phyloP scores from a whole-genome alignment of 495 filamentous ascomycete genomes.

The Podospora comata region DNA sequence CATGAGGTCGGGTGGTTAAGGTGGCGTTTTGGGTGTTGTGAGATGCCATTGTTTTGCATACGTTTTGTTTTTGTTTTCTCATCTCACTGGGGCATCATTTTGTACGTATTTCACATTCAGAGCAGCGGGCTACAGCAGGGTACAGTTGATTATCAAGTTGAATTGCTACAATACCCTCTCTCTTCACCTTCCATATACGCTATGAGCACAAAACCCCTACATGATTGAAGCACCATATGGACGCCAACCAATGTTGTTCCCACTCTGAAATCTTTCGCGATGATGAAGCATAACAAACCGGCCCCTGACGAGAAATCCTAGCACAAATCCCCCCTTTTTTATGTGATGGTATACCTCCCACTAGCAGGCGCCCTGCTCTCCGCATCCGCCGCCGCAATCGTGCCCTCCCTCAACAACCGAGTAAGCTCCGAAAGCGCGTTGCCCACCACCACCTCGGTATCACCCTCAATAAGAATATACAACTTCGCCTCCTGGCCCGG shows the following conservation, averaged over 20 bases:
- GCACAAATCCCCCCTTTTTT: slow-evolving; percentile 18
- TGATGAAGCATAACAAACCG: neutral
- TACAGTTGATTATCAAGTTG: neutral
- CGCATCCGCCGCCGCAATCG: slow-evolving; percentile 80
- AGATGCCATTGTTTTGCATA: neutral
- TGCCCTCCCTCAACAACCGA: slow-evolving; percentile 86
- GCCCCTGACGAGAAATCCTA: neutral
- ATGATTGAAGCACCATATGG: too few relatives aligned
- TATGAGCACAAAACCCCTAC: neutral
- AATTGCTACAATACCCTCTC: neutral
- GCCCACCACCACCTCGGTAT: slow-evolving; percentile 88
- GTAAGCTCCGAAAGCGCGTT: slow-evolving; percentile 91
- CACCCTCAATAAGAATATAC: slow-evolving; percentile 95
- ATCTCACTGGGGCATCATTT: neutral
- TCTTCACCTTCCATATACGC: neutral
- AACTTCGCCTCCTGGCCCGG: slow-evolving; percentile 78
- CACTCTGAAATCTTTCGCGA: neutral
- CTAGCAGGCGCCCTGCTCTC: slow-evolving; percentile 75
- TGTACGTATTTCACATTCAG: neutral
- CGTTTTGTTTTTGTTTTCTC: neutral
- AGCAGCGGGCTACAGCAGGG: neutral
- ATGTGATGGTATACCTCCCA: slow-evolving; percentile 89
- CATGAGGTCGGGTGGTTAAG: too few relatives aligned
- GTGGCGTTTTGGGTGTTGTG: neutral
- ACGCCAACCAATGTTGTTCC: neutral